Conservation (phyloP, 805 yeast species). For the Saccharomycopsis lassenensis region DNA sequence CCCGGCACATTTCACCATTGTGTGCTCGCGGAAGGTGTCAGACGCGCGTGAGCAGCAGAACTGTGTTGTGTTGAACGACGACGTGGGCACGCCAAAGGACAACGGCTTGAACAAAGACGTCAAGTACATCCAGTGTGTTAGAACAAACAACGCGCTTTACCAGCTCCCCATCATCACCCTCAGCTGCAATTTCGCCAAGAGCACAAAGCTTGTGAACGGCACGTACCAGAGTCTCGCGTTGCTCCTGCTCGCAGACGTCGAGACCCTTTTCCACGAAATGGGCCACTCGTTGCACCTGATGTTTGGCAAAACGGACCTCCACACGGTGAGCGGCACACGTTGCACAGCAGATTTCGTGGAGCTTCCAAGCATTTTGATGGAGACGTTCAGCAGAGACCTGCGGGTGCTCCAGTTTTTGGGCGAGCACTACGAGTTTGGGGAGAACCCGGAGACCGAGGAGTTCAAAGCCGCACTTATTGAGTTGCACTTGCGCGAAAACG, state of each 20-base stretch:
- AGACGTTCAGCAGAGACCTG: slow-evolving; percentile 75
- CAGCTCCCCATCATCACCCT: slow-evolving; percentile 87
- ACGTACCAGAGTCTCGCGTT: slow-evolving; percentile 37
- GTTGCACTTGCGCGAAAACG: slow-evolving; percentile 37
- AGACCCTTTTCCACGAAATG: slow-evolving; percentile 95
- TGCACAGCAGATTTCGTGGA: slow-evolving; percentile 96
- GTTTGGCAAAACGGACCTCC: slow-evolving; percentile 84
- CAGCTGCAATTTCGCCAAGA: slow-evolving; percentile 65
- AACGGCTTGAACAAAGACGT: slow-evolving; percentile 1
- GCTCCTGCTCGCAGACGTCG: slow-evolving; percentile 67
- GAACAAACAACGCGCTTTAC: slow-evolving; percentile 35
- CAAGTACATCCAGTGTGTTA: slow-evolving; percentile 17
- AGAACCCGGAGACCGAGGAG: slow-evolving; percentile 1
- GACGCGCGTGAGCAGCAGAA: slow-evolving; percentile 29
- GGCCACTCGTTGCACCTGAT: slow-evolving; percentile 98
- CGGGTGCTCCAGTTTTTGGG: slow-evolving; percentile 68
- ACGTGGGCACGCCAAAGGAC: background rate
- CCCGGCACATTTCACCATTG: slow-evolving; percentile 94
- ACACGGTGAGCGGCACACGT: slow-evolving; percentile 89
- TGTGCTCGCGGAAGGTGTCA: slow-evolving; percentile 75
- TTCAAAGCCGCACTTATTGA: slow-evolving; percentile 8
- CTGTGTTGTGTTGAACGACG: slow-evolving; percentile 19
- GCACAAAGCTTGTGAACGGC: slow-evolving; percentile 25
- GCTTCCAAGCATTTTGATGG: slow-evolving; percentile 93
- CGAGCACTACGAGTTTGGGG: slow-evolving; percentile 37